Evolutionary conservation across 257 asterid species (phyloP), one percentile per base, ranked within the genome.

Genomic region (Asclepias syriaca): DNA sequence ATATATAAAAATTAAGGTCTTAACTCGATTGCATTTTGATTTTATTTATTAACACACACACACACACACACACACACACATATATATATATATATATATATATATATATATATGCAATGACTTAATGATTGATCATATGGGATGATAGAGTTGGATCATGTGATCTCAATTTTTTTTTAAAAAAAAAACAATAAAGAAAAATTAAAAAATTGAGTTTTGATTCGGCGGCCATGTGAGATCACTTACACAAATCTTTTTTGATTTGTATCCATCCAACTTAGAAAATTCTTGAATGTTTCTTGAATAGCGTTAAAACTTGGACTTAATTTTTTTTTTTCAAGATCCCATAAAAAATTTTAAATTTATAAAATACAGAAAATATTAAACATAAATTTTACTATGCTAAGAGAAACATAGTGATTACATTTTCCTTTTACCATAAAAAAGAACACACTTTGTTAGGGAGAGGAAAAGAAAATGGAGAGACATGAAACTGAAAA

Each of bases 401-500:
- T 0, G 39, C 39, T 34, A 34, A 34, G 5, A 34, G 5, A 34
- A 34, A 34, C 39, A 3, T 34, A 34, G 4, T 3, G 39, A 34
- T 34, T 34, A 34, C 39, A 34, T 34, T 34, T 34, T 34, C 34
- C 3, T 34, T 34, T 34, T 34, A 34, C 39, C 39, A 34, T 2
- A 34, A 34, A 34, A 34, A 40, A 6, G 1, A 8, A 40, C 6
- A 40, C 10, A 5, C 8, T 55, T 76, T 46, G 48, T 48, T 32
- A 48, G 39, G 50, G 27, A 71, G 54, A 65, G 73, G 56, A 72
- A 72, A 71, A 65, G 46, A 65, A 70, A 15, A 65, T 46, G 8
- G 45, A 13, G 58, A 57, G 76, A 71, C 64, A 54, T 21, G 43
- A 66, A 66, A 65, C 73, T 49, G 24, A 24, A 49, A 61, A 72